Percentiles rank a stretch among this genome's conserved stretches.
phyloP scores from a whole-genome alignment of 179 eudicot genomes.

The Silene coronaria region DNA sequence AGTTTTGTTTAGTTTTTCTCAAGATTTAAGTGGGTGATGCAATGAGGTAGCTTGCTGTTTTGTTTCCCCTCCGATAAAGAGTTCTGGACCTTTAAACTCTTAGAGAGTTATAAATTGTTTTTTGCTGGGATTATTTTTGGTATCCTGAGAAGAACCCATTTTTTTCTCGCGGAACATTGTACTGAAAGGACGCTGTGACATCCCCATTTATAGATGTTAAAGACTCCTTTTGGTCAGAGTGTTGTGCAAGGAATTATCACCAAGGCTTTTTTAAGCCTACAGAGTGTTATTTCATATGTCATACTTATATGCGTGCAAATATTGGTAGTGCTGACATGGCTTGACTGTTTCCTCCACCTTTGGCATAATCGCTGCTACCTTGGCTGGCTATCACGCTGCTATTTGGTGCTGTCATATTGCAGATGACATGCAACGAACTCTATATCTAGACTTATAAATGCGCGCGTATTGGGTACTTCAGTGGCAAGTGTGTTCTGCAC shows the following conservation, averaged over 20 bases:
- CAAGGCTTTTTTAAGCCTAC: neutral
- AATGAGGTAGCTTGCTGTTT: neutral
- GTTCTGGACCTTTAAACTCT: neutral
- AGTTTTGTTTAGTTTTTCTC: neutral
- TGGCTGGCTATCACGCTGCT: neutral
- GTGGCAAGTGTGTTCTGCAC: neutral
- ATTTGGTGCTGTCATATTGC: neutral
- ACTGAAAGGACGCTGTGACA: too few relatives aligned
- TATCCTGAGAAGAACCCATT: neutral
- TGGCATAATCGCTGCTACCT: neutral
- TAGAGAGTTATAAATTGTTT: neutral
- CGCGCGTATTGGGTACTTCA: neutral
- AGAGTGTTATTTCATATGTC: neutral
- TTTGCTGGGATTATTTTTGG: neutral
- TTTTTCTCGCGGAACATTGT: too few relatives aligned
- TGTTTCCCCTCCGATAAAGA: neutral
- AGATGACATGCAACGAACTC: neutral
- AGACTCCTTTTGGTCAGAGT: neutral
- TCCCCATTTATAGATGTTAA: neutral
- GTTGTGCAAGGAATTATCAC: neutral
- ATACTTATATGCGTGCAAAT: neutral
- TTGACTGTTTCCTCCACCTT: too few relatives aligned
- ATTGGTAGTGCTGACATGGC: neutral
- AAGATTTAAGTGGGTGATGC: slow-evolving; percentile 1
- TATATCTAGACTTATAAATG: neutral